Conservation (phyloP, 345 rosid species). For the Populus simonii region DNA sequence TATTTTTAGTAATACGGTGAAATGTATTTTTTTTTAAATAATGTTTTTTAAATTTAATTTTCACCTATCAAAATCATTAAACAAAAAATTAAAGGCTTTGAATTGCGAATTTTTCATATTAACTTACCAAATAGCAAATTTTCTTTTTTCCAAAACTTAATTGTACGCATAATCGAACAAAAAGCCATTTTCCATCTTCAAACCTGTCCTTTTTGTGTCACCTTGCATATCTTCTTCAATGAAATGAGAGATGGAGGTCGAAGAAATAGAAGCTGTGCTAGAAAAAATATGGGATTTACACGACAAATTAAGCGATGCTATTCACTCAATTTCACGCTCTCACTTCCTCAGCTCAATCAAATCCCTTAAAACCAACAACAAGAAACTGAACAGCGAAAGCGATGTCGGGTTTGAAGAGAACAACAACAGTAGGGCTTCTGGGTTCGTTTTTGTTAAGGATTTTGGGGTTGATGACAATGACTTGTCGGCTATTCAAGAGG, state of each 20-base stretch:
- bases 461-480: constrained; percentile 48
- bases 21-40: too few relatives aligned
- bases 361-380: constrained; percentile 31
- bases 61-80: too few relatives aligned
- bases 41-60: too few relatives aligned
- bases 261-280: constrained; percentile 77
- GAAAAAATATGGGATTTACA: constrained; percentile 97
- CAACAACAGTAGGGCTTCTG: constrained; percentile 22
- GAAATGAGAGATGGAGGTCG: constrained; percentile 78
- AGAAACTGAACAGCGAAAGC: constrained; percentile 30
- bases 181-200: background rate
- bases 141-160: background rate
- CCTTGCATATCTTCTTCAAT: background rate
- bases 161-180: background rate
- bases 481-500: constrained; percentile 61
- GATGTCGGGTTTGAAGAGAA: constrained; percentile 24
- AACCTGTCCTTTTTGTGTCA: background rate
- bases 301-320: constrained; percentile 95
- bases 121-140: too few relatives aligned
- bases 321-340: constrained; percentile 72
- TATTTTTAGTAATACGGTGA: too few relatives aligned
- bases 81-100: too few relatives aligned
- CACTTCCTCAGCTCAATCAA: constrained; percentile 75
- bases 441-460: constrained; percentile 82
- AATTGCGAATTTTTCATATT: too few relatives aligned